A percentile compares a stretch with the other conserved stretches of the same genome.
These are phyloP conservation scores for Isatis lusitanica DNA, from an alignment of 441 rosid species.

Conservation along the genomic window DNA sequence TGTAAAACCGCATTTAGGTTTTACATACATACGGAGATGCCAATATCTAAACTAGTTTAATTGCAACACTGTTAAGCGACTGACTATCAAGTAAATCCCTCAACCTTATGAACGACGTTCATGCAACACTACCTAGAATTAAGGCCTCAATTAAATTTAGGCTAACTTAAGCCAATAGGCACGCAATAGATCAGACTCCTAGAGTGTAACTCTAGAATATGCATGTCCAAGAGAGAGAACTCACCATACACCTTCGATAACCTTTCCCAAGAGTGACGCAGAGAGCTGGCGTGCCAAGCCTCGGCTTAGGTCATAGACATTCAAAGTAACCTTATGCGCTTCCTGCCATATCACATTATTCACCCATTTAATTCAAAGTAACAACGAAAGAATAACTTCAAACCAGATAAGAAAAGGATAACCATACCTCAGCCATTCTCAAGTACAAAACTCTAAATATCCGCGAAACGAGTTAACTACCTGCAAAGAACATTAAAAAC, in stretches of 20 bases:
- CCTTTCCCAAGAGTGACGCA: constrained; percentile 70
- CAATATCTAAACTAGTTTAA: not conserved
- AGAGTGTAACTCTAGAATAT: not conserved
- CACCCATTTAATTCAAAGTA: not conserved
- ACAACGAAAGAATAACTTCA: not conserved
- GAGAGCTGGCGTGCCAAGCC: constrained; percentile 95
- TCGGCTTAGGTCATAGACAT: constrained; percentile 87
- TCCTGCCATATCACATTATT: constrained; percentile 53
- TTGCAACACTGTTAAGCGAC: not conserved
- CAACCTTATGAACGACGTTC: not conserved
- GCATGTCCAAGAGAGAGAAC: constrained; percentile 8
- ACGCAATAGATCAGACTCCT: not conserved
- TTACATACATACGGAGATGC: not conserved
- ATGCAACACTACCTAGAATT: not conserved
- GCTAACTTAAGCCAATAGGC: not conserved
- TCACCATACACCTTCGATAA: constrained; percentile 89
- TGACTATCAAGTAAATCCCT: not conserved
- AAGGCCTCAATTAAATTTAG: not conserved
- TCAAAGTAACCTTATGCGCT: constrained; percentile 67
- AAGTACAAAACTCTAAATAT: not conserved
- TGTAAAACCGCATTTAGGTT: not conserved
- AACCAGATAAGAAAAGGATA: not conserved
- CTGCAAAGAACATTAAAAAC: not conserved
- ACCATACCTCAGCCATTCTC: constrained; percentile 71
- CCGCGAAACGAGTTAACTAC: constrained; percentile 3